phyloP scores from a whole-genome alignment of 2,329 filamentous ascomycete species.

The Rhytidhysteron rufulum region DNA sequence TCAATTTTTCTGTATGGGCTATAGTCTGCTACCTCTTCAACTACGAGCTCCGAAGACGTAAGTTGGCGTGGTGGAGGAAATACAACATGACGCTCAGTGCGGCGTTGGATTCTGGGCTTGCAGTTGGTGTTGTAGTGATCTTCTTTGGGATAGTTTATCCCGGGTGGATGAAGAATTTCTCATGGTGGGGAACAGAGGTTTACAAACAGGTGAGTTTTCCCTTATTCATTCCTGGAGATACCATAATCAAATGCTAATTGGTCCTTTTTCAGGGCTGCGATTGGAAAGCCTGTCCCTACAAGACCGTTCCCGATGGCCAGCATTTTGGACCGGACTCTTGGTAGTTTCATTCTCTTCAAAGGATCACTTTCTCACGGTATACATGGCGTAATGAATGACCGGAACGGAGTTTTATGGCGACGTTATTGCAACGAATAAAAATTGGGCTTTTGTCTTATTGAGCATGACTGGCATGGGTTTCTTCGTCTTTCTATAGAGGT shows the following conservation, averaged over 20 bases:
- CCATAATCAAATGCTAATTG: too few relatives aligned
- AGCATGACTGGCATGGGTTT: too few relatives aligned
- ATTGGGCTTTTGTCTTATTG: too few relatives aligned
- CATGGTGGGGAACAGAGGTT: conserved; percentile 86
- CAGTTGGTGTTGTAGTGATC: conserved; percentile 76
- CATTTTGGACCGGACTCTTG: conserved; percentile 32
- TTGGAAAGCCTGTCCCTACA: conserved; percentile 76
- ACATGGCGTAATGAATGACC: too few relatives aligned
- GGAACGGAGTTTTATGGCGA: too few relatives aligned
- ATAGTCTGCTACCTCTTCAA: conserved; percentile 85
- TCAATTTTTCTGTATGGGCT: conserved; percentile 87
- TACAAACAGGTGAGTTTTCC: conserved; percentile 59
- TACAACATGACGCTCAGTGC: conserved; percentile 88
- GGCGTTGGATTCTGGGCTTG: conserved; percentile 76
- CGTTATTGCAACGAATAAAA: too few relatives aligned
- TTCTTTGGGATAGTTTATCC: conserved; percentile 87
- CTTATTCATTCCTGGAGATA: background rate
- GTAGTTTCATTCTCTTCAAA: too few relatives aligned
- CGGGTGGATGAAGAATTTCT: conserved; percentile 67
- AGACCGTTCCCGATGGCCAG: conserved; percentile 45
- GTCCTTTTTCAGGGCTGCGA: conserved; percentile 63
- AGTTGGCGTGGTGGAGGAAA: conserved; percentile 79
- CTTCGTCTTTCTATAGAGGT: too few relatives aligned
- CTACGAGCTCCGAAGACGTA: conserved; percentile 65
- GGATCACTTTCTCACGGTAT: background rate